Percentiles rank a stretch among this genome's conserved stretches.
phyloP scores from a whole-genome alignment of 805 yeast species.

The Hanseniaspora thailandica region DNA sequence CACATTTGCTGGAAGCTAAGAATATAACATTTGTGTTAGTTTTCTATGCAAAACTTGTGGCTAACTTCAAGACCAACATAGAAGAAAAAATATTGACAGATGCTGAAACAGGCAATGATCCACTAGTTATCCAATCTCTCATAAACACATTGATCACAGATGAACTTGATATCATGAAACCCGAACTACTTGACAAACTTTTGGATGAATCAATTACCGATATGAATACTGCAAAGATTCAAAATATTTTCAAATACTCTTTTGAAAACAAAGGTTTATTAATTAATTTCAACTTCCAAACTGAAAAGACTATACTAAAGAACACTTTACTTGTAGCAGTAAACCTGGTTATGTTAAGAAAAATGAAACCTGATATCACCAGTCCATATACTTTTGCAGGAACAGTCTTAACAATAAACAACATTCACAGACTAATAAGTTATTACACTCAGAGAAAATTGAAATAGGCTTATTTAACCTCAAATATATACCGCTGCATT shows the following conservation, averaged over 20 bases:
- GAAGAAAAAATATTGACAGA: constrained; percentile 24
- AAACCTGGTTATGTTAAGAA: neutral
- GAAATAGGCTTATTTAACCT: neutral
- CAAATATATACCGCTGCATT: constrained; percentile 20
- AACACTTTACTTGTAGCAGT: neutral
- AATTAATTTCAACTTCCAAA: constrained; percentile 1
- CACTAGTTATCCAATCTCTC: constrained; percentile 9
- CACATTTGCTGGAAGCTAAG: neutral
- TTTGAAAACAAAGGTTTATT: constrained; percentile 3
- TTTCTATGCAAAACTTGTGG: constrained; percentile 47
- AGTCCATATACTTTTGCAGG: neutral
- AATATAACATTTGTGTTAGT: constrained; percentile 38
- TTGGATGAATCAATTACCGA: neutral
- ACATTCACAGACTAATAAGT: neutral
- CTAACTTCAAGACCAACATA: constrained; percentile 36
- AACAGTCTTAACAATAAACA: constrained; percentile 2
- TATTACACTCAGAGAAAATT: neutral
- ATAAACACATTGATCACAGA: neutral
- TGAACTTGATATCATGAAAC: neutral
- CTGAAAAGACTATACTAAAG: neutral
- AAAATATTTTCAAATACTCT: constrained; percentile 3
- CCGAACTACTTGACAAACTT: neutral
- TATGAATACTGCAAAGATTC: neutral
- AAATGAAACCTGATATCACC: neutral
- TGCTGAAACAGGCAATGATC: constrained; percentile 25